Evolutionary conservation across 768 basidiomycete genomes (phyloP).

Genomic region (Amanita polypyramis): DNA sequence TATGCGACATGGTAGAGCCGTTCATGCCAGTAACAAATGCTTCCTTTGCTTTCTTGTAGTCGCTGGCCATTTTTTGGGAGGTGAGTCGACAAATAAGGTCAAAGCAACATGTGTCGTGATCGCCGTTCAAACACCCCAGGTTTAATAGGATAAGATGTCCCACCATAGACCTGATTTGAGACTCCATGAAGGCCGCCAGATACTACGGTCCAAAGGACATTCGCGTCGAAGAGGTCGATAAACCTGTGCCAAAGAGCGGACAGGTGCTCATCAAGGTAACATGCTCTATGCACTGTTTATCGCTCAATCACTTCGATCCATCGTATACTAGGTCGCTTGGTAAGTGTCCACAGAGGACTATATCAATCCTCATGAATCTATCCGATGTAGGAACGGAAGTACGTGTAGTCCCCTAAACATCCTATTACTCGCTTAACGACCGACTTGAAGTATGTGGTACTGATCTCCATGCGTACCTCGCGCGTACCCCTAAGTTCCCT

Average conservation of each 20-base stretch:
- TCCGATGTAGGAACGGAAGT: constrained; percentile 21
- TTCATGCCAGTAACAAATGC: constrained; percentile 58
- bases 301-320: neutral
- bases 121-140: neutral
- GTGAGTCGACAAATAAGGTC: neutral
- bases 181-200: constrained; percentile 33
- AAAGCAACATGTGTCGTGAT: neutral
- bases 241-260: constrained; percentile 22
- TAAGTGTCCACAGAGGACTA: constrained; percentile 8
- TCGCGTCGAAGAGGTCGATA: constrained; percentile 30
- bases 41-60: constrained; percentile 65
- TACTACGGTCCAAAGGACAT: constrained; percentile 35
- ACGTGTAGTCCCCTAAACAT: constrained; percentile 8
- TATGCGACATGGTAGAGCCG: constrained; percentile 51
- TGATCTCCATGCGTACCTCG: constrained; percentile 34
- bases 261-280: constrained; percentile 35
- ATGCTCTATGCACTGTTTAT: neutral
- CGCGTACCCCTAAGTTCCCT: constrained; percentile 18
- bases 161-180: neutral
- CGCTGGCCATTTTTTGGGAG: constrained; percentile 1
- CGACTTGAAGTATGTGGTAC: constrained; percentile 29
- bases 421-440: neutral
- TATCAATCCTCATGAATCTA: neutral
- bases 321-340: constrained; percentile 18
- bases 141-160: neutral